These are phyloP conservation scores for Epicoccum sorghinum DNA, from an alignment of 2,329 filamentous ascomycete genomes.

Conservation along the genomic window DNA sequence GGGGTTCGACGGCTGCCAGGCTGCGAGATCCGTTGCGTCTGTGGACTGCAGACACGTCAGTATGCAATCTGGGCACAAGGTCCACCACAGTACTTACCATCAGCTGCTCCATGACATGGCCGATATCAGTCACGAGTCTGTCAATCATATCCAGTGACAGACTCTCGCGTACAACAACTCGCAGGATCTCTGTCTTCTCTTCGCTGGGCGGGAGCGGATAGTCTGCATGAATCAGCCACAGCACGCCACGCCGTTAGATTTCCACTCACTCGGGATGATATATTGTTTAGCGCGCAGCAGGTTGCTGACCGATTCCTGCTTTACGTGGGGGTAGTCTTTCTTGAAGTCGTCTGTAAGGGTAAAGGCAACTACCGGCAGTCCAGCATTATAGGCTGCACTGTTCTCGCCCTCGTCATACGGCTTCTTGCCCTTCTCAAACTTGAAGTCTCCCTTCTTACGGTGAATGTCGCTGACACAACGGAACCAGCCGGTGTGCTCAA, in stretches of 20 bases:
- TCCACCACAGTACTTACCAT: conserved; percentile 47
- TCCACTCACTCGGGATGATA: conserved; percentile 66
- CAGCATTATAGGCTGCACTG: conserved; percentile 65
- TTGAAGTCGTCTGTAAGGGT: conserved; percentile 64
- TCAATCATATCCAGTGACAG: conserved; percentile 73
- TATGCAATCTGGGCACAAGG: too few relatives aligned
- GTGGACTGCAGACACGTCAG: conserved; percentile 39
- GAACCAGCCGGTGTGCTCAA: conserved; percentile 72
- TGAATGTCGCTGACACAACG: conserved; percentile 66
- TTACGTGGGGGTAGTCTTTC: conserved; percentile 65
- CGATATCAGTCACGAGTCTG: conserved; percentile 66
- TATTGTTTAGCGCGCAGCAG: conserved; percentile 70
- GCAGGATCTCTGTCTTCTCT: conserved; percentile 67
- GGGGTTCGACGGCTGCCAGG: conserved; percentile 51
- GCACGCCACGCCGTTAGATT: conserved; percentile 5
- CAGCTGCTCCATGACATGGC: conserved; percentile 64
- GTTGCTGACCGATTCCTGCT: conserved; percentile 68
- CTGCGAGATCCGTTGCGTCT: conserved; percentile 58
- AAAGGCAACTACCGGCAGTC: conserved; percentile 73
- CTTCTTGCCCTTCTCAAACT: conserved; percentile 51
- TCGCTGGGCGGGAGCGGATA: conserved; percentile 69
- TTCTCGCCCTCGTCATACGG: conserved; percentile 57
- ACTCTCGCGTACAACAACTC: conserved; percentile 70
- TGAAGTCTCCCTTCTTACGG: conserved; percentile 57
- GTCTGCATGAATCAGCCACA: conserved; percentile 48